Percentiles rank a stretch among this genome's conserved stretches.
phyloP scores from a whole-genome alignment of 2,329 filamentous ascomycete genomes.

The Fusarium sp. region DNA sequence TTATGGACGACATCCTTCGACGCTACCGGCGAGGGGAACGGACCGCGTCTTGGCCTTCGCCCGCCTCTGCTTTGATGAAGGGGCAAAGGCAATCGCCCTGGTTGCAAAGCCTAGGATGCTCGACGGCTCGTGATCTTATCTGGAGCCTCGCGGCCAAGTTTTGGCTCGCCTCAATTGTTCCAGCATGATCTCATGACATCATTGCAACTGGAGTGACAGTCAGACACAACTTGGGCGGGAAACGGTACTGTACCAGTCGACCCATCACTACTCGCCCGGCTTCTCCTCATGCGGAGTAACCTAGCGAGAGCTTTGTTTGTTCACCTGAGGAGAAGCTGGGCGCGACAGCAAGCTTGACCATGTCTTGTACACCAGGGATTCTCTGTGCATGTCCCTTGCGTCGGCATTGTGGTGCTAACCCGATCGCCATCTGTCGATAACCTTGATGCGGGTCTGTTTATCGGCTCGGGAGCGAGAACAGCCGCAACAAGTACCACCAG shows the following conservation, averaged over 20 bases:
- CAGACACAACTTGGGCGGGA: neutral
- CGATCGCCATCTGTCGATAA: slow-evolving; percentile 1
- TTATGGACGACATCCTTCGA: neutral
- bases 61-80: neutral
- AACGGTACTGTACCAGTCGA: neutral
- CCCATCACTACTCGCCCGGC: neutral
- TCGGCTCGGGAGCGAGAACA: neutral
- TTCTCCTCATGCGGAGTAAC: slow-evolving; percentile 6
- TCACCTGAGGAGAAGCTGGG: neutral
- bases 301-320: neutral
- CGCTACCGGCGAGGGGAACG: neutral
- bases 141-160: neutral
- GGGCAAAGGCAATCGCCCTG: neutral
- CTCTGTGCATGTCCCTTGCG: neutral
- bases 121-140: neutral
- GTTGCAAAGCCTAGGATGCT: neutral
- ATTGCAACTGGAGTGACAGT: neutral
- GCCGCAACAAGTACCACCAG: neutral
- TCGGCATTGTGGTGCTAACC: neutral
- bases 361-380: neutral
- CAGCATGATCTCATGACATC: neutral
- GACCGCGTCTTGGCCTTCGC: neutral
- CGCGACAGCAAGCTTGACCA: neutral
- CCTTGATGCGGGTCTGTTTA: neutral
- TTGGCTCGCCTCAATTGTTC: neutral